Base-by-base conservation (phyloP, 148 eudicot genomes). In the Rhododendron henanense region DNA sequence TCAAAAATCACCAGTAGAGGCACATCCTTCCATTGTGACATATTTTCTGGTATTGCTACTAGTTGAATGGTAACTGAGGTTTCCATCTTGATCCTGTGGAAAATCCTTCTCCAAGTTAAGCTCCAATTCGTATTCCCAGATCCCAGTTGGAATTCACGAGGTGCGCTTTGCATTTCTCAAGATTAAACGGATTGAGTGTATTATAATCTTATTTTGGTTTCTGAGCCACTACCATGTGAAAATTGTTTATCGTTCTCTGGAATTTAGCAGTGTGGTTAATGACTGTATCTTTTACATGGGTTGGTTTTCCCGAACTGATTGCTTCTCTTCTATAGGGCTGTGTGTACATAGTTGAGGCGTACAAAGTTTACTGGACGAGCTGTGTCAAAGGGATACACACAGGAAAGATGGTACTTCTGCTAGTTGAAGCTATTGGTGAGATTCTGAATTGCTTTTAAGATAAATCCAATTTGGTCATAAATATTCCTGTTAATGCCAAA, bases 361-460 rank as follows among this genome's bases (percentile, higher is more conserved):
- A 94, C 85, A 92, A 88, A 89, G 91, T 93, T 79, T 95, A 97
- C 87, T 97, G 94, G 98, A 82, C 93, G 23, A 87, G 90, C 65
- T 95, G 99, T 90, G 88, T 94, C 85, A 93, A 94, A 87, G 99
- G 99, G 86, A 19, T 93, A 85, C 99, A 95, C 90, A 89, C 93
- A 10, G 98, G 99, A 79, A 86, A 93, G 88, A 97, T 95, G 99
- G 99, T 97, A 85, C 90, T 97, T 3, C 92, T 94, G 55, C 84
- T 95, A 16, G 99, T 97, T 41, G 99, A 97, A 94, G 98, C 99
- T 71, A 97, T 97, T 88, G 99, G 99, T 97, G 65, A 93, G 92
- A 59, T 90, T 79, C 51, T 86, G 77, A 50, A 39, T 9, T 55
- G 7, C 73, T 53, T 28, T 48, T 37, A 61, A 23, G 69, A 37